These are phyloP conservation scores for Talaromyces thailandensis DNA, from an alignment of 495 filamentous ascomycete genomes.

Conservation along the genomic window DNA sequence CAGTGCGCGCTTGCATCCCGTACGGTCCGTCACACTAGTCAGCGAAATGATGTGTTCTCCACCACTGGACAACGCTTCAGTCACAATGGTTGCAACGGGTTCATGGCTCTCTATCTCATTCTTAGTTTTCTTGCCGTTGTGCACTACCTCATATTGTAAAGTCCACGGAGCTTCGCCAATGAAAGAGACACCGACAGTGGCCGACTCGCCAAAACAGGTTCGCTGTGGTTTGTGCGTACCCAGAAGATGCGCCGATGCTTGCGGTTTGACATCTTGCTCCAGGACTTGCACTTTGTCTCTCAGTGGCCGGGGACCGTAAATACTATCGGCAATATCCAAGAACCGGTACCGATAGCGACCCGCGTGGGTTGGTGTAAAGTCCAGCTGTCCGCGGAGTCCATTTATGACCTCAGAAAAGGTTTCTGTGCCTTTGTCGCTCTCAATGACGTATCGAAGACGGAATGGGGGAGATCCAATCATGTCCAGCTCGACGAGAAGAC, in stretches of 20 bases:
- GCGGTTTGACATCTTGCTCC: conserved; percentile 87
- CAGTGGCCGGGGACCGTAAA: conserved; percentile 52
- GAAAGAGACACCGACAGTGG: conserved; percentile 62
- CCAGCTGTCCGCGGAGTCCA: conserved; percentile 66
- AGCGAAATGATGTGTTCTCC: conserved; percentile 83
- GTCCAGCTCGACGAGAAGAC: conserved; percentile 77
- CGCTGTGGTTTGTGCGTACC: conserved; percentile 41
- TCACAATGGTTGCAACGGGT: conserved; percentile 57
- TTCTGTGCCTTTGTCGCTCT: conserved; percentile 47
- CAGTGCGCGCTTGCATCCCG: conserved; percentile 73
- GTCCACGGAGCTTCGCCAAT: conserved; percentile 76
- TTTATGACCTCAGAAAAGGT: conserved; percentile 43
- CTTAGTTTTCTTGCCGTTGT: conserved; percentile 73
- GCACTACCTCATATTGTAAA: conserved; percentile 90
- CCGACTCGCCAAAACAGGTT: conserved; percentile 74
- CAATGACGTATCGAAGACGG: conserved; percentile 59
- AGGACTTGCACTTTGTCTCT: conserved; percentile 49
- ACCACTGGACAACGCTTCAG: conserved; percentile 60
- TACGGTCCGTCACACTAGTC: conserved; percentile 74
- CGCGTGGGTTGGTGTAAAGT: conserved; percentile 71
- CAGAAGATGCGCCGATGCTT: conserved; percentile 69
- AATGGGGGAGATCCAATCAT: conserved; percentile 89
- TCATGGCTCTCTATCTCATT: conserved; percentile 53
- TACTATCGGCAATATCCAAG: conserved; percentile 63
- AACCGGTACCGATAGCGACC: conserved; percentile 86